Conservation (phyloP, 2,329 filamentous ascomycete genomes). For the Macrophomina pseudophaseolina region DNA sequence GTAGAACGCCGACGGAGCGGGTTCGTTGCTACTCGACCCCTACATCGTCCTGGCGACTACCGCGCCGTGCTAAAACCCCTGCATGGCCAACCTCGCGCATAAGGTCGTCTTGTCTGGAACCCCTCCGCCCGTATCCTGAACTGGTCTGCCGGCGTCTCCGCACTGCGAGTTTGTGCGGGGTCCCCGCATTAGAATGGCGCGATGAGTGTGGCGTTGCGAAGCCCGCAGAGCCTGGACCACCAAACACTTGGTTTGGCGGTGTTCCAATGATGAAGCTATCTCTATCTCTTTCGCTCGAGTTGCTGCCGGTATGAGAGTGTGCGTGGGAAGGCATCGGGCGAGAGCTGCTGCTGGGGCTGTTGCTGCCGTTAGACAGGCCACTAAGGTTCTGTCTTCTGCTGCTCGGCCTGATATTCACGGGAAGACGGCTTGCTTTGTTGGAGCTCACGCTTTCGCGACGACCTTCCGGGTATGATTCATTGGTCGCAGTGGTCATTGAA, state of each 20-base stretch:
- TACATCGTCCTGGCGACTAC: slow-evolving; percentile 17
- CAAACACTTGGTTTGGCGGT: slow-evolving; percentile 15
- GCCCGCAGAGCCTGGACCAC: slow-evolving; percentile 9
- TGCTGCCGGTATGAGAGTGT: slow-evolving; percentile 4
- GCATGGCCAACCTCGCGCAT: slow-evolving; percentile 19
- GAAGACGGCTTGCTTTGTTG: slow-evolving; percentile 14
- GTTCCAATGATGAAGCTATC: slow-evolving; percentile 18
- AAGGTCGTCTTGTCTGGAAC: slow-evolving; percentile 20
- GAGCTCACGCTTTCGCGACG: slow-evolving; percentile 13
- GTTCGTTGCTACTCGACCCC: slow-evolving; percentile 16
- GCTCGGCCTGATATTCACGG: slow-evolving; percentile 22
- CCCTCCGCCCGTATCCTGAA: slow-evolving; percentile 19
- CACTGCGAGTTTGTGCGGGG: slow-evolving; percentile 21
- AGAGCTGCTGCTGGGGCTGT: slow-evolving; percentile 7
- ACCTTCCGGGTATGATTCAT: slow-evolving; percentile 13
- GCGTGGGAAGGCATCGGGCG: not conserved
- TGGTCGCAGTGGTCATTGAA: slow-evolving; percentile 12
- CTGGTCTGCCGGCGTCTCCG: slow-evolving; percentile 28
- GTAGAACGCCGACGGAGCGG: slow-evolving; percentile 1
- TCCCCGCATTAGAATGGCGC: not conserved
- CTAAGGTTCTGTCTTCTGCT: slow-evolving; percentile 15
- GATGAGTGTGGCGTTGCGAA: slow-evolving; percentile 11
- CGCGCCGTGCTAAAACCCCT: slow-evolving; percentile 5
- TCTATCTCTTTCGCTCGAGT: not conserved
- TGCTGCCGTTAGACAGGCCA: slow-evolving; percentile 3